phyloP scores from a whole-genome alignment of 2,329 filamentous ascomycete genomes.

The Neopestalotiopsis clavispora region DNA sequence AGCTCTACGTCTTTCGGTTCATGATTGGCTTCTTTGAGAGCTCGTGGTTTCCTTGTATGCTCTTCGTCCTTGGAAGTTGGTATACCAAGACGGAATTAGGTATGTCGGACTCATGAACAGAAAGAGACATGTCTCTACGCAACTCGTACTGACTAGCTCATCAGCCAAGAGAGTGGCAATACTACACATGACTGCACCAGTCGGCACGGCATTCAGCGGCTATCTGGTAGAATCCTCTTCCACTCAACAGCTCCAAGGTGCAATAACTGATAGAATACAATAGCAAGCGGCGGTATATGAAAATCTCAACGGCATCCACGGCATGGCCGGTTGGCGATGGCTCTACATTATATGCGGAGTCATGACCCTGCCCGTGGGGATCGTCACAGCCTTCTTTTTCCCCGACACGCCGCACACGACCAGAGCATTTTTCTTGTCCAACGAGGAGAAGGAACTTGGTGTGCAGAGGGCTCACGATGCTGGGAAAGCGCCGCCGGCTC shows the following conservation, averaged over 20 bases:
- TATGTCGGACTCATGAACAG: neutral
- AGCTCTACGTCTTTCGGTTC: constrained; percentile 18
- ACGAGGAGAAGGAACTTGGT: constrained; percentile 4
- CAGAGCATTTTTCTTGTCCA: constrained; percentile 2
- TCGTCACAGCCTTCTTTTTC: constrained; percentile 13
- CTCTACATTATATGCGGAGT: constrained; percentile 18
- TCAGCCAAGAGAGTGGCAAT: constrained; percentile 16
- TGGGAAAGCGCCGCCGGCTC: constrained; percentile 10
- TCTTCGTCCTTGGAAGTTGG: constrained; percentile 15
- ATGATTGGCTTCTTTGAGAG: constrained; percentile 17
- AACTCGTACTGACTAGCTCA: neutral
- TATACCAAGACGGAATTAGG: constrained; percentile 18
- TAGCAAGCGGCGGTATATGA: constrained; percentile 17
- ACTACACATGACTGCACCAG: constrained; percentile 16
- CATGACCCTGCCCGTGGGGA: constrained; percentile 13
- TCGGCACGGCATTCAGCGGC: constrained; percentile 16
- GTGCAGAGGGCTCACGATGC: constrained; percentile 2
- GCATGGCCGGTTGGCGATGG: constrained; percentile 16
- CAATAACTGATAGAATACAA: neutral
- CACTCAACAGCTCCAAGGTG: neutral
- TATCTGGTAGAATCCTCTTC: constrained; percentile 9
- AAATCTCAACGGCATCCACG: constrained; percentile 13
- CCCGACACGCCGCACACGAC: constrained; percentile 17
- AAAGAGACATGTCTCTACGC: neutral
- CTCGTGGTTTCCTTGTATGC: constrained; percentile 15